Evolutionary conservation across 2,329 filamentous ascomycete species (phyloP).

Genomic region (Myriosclerotinia curreyana): DNA sequence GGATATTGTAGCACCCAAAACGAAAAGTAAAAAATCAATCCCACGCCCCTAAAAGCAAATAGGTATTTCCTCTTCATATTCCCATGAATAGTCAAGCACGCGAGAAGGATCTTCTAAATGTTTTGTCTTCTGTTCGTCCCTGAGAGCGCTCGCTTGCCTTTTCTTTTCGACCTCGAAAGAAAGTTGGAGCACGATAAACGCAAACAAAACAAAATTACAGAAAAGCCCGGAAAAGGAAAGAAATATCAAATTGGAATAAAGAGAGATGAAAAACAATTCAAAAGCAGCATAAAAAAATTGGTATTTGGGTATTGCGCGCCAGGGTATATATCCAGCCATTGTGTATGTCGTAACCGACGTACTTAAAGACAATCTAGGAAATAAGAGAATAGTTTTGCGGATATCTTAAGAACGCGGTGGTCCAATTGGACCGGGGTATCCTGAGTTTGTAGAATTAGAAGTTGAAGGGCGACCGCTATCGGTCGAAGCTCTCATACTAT

Average conservation of each 20-base stretch:
- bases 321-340: conserved; percentile 41
- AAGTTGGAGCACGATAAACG: conserved; percentile 16
- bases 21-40: conserved; percentile 19
- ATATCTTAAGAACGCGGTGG: conserved; percentile 66
- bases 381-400: conserved; percentile 33
- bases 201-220: conserved; percentile 14
- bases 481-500: conserved; percentile 78
- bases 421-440: conserved; percentile 91
- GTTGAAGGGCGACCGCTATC: conserved; percentile 91
- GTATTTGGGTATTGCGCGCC: conserved; percentile 40
- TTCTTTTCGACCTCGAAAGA: conserved; percentile 28
- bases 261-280: conserved; percentile 28
- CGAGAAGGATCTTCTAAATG: conserved; percentile 33
- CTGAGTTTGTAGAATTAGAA: conserved; percentile 92
- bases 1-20: conserved; percentile 15
- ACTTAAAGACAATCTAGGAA: conserved; percentile 34
- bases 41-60: conserved; percentile 34
- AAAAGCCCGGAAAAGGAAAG: conserved; percentile 16
- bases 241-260: conserved; percentile 24
- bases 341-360: conserved; percentile 29
- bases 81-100: conserved; percentile 27
- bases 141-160: conserved; percentile 28
- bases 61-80: conserved; percentile 37
- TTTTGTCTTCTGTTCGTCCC: conserved; percentile 26
- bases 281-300: conserved; percentile 36